Percentiles rank a stretch among this genome's conserved stretches.
phyloP scores from a whole-genome alignment of 202 grass and related monocot species.

The Bolboschoenoplectus hybrid region DNA sequence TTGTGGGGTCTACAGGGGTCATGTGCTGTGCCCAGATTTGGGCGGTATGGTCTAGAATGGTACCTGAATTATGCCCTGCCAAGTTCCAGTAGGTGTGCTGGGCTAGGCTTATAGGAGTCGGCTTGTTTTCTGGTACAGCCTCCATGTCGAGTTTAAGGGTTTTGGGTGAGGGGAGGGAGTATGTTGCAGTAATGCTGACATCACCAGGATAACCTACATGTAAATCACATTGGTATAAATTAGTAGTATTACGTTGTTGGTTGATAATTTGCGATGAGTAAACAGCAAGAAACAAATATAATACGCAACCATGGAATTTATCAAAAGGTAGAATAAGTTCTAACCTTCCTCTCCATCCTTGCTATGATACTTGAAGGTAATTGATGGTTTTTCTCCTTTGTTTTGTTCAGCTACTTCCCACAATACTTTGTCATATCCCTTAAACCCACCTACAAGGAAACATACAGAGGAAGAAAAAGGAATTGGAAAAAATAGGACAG shows the following conservation, averaged over 20 bases:
- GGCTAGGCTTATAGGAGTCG: constrained; percentile 73
- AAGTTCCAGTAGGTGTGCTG: constrained; percentile 97
- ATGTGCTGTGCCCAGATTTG: constrained; percentile 70
- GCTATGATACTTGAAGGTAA: constrained; percentile 74
- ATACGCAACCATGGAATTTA: neutral
- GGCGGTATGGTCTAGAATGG: constrained; percentile 60
- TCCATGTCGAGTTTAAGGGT: constrained; percentile 83
- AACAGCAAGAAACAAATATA: neutral
- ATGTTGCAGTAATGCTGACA: constrained; percentile 57
- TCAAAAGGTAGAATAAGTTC: neutral
- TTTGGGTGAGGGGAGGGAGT: constrained; percentile 63
- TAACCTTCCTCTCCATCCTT: constrained; percentile 90
- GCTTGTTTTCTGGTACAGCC: constrained; percentile 60
- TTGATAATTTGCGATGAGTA: neutral
- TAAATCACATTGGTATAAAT: neutral
- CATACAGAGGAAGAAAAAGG: constrained; percentile 17
- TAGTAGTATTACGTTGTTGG: neutral
- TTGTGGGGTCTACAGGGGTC: constrained; percentile 69
- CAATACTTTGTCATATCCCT: constrained; percentile 80
- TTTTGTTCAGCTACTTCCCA: constrained; percentile 73
- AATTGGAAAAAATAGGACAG: constrained; percentile 8
- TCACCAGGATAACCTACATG: constrained; percentile 78
- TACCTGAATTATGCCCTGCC: constrained; percentile 72
- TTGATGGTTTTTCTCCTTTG: constrained; percentile 58
- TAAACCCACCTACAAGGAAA: constrained; percentile 60